Conservation (phyloP, 2,329 filamentous ascomycete species). For the Pseudogymnoascus sp. region DNA sequence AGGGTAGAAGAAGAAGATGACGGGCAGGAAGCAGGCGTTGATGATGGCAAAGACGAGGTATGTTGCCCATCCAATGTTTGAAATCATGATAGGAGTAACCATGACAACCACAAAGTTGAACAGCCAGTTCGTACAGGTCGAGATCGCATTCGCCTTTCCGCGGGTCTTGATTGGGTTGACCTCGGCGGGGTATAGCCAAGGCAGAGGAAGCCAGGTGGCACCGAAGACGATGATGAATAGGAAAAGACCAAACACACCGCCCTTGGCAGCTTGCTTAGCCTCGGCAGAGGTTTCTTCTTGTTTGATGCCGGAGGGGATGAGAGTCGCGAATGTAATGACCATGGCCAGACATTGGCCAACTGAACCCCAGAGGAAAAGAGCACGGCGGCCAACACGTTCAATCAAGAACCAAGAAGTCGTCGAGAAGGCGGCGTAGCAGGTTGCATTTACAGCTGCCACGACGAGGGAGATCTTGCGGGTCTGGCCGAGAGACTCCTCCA, state of each 20-base stretch:
- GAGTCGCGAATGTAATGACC: background rate
- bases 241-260: background rate
- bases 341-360: slow-evolving; percentile 1
- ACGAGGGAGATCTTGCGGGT: background rate
- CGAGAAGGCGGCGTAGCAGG: slow-evolving; percentile 36
- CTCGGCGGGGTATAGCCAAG: slow-evolving; percentile 5
- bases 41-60: slow-evolving; percentile 6
- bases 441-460: slow-evolving; percentile 17
- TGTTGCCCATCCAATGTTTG: background rate
- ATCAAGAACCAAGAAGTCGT: slow-evolving; percentile 35
- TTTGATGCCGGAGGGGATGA: background rate
- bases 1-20: slow-evolving; percentile 40
- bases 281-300: background rate
- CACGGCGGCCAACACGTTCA: slow-evolving; percentile 53
- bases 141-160: background rate
- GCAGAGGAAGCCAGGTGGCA: background rate
- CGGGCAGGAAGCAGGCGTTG: slow-evolving; percentile 39
- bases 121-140: slow-evolving; percentile 4
- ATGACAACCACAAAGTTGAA: slow-evolving; percentile 4
- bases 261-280: background rate
- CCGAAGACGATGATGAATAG: slow-evolving; percentile 1
- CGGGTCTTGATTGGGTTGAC: background rate
- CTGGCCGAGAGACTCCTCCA: background rate
- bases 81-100: slow-evolving; percentile 3
- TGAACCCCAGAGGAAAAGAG: slow-evolving; percentile 48